Conservation (phyloP, 129 eudicot genomes). For the Escallonia rubra region DNA sequence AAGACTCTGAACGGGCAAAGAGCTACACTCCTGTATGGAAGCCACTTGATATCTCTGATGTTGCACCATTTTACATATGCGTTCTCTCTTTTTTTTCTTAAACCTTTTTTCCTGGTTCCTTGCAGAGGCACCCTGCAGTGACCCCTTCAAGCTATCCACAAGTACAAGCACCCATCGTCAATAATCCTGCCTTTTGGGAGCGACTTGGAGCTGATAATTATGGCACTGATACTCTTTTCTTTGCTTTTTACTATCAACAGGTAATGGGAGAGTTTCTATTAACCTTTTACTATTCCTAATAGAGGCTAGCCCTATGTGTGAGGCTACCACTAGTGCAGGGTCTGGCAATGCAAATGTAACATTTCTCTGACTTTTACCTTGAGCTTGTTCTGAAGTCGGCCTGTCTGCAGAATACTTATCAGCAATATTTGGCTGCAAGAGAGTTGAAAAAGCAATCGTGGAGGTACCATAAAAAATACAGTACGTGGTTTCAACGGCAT, state of each 20-base stretch:
- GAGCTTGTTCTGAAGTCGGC: conserved; percentile 16
- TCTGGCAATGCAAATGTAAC: background rate
- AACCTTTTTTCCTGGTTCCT: conserved; percentile 8
- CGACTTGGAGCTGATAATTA: conserved; percentile 78
- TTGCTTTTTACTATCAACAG: conserved; percentile 90
- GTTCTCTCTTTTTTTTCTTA: background rate
- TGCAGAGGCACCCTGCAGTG: conserved; percentile 84
- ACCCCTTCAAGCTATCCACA: conserved; percentile 97
- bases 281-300: too few species aligned
- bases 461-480: conserved; percentile 94
- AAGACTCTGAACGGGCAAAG: conserved; percentile 90
- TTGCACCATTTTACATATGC: background rate
- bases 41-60: conserved; percentile 2
- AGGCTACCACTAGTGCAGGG: too few species aligned
- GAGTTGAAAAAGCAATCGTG: conserved; percentile 95
- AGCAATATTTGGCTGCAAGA: conserved; percentile 95
- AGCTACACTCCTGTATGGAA: conserved; percentile 75
- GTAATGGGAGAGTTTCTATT: conserved; percentile 18
- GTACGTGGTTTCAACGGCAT: conserved; percentile 97
- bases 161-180: conserved; percentile 94
- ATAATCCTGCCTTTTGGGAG: conserved; percentile 96
- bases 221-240: conserved; percentile 89
- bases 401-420: conserved; percentile 76
- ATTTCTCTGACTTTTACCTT: background rate
- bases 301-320: too few species aligned